These are phyloP conservation scores for Ustilago tritici DNA, from an alignment of 1,284 basidiomycete genomes.

Conservation along the genomic window DNA sequence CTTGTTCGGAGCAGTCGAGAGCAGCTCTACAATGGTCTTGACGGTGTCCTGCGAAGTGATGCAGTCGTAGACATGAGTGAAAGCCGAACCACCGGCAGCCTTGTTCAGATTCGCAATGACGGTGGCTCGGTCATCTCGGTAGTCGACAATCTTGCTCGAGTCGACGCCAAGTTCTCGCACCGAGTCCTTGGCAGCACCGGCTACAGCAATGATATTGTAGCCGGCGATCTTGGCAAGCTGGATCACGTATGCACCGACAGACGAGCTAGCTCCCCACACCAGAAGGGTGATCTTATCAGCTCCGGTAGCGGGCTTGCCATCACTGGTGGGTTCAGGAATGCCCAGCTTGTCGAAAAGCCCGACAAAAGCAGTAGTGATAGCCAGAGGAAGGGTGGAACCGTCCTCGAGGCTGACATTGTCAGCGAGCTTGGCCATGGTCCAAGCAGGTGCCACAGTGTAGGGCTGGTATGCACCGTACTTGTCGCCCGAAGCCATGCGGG, in stretches of 20 bases:
- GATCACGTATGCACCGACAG: constrained; percentile 68
- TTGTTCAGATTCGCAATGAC: constrained; percentile 47
- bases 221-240: constrained; percentile 68
- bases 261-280: constrained; percentile 68
- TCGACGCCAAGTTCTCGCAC: constrained; percentile 18
- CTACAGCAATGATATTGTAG: constrained; percentile 67
- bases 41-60: constrained; percentile 49
- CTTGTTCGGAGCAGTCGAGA: constrained; percentile 32
- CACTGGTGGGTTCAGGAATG: constrained; percentile 33
- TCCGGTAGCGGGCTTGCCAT: constrained; percentile 22
- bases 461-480: constrained; percentile 67
- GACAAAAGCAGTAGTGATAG: constrained; percentile 69
- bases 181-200: constrained; percentile 28
- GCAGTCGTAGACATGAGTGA: constrained; percentile 61
- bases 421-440: constrained; percentile 54
- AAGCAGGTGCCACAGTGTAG: constrained; percentile 56
- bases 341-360: constrained; percentile 64
- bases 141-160: constrained; percentile 30
- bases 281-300: constrained; percentile 51
- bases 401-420: constrained; percentile 65
- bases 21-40: constrained; percentile 44
- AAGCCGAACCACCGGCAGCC: constrained; percentile 17
- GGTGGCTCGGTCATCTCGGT: constrained; percentile 45
- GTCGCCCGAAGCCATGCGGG: constrained; percentile 52
- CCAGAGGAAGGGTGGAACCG: constrained; percentile 68